Percentiles rank a stretch among this genome's conserved stretches.
Evolutionary conservation across 306 rosid species (phyloP).

Genomic region (Lathyrus sativus): DNA sequence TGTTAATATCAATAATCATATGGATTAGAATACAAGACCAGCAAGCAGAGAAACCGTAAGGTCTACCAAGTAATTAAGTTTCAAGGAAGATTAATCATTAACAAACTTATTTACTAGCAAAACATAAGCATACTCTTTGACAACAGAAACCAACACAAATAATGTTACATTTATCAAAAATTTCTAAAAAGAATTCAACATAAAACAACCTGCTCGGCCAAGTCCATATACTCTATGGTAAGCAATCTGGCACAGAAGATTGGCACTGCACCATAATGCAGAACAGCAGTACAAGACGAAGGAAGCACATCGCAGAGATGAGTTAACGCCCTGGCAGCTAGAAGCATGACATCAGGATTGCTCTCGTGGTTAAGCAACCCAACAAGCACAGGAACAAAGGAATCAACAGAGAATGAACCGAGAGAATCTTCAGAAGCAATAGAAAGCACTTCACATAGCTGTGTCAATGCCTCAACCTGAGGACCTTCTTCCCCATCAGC

Average conservation of each 20-base stretch:
- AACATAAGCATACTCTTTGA: slow-evolving; percentile 1
- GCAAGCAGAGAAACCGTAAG: not conserved
- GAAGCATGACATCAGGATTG: slow-evolving; percentile 98
- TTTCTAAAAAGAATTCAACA: no score
- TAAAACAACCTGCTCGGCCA: slow-evolving; percentile 98
- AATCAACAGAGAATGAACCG: slow-evolving; percentile 87
- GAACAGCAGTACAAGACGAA: slow-evolving; percentile 94
- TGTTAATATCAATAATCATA: slow-evolving; percentile 48
- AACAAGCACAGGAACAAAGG: slow-evolving; percentile 93
- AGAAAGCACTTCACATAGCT: slow-evolving; percentile 93
- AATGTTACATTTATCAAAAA: no score
- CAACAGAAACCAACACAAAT: not conserved
- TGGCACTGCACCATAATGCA: slow-evolving; percentile 94
- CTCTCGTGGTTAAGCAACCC: slow-evolving; percentile 93
- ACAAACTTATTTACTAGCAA: not conserved
- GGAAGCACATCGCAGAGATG: slow-evolving; percentile 95
- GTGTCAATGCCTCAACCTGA: slow-evolving; percentile 96
- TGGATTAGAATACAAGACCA: not conserved
- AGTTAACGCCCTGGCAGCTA: slow-evolving; percentile 94
- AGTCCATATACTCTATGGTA: slow-evolving; percentile 97
- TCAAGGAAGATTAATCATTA: not conserved
- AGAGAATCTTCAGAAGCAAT: slow-evolving; percentile 96
- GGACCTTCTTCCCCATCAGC: slow-evolving; percentile 95
- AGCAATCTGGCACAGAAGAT: slow-evolving; percentile 93
- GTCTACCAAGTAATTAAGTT: not conserved